Evolutionary conservation across 768 basidiomycete genomes (phyloP).

Genomic region (Rhodosporidiobolus odoratus): DNA sequence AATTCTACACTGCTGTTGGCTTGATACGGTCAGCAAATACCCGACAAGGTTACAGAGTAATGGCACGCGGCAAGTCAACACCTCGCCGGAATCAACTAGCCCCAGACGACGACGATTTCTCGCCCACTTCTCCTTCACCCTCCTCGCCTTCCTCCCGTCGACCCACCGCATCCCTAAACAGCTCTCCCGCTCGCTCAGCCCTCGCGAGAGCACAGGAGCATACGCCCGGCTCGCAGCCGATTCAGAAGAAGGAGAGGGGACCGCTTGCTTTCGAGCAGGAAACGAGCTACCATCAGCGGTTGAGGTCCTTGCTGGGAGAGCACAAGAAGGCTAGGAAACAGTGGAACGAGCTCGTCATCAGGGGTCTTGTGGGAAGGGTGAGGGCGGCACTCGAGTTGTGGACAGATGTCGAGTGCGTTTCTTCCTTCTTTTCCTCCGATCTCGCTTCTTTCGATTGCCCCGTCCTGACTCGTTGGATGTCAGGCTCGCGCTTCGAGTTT

Average conservation of each 20-base stretch:
- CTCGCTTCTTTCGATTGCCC: too few species aligned
- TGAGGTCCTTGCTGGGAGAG: constrained; percentile 24
- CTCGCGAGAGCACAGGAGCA: constrained; percentile 1
- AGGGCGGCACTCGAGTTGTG: constrained; percentile 33
- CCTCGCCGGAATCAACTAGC: constrained; percentile 15
- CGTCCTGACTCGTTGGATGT: neutral
- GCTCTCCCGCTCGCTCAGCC: constrained; percentile 14
- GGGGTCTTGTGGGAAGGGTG: constrained; percentile 22
- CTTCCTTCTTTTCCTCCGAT: neutral
- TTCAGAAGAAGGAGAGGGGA: constrained; percentile 11
- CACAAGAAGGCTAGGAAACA: constrained; percentile 21
- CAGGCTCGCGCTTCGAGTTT: constrained; percentile 23
- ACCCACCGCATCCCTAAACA: neutral
- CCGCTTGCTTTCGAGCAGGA: constrained; percentile 16
- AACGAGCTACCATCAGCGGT: constrained; percentile 30
- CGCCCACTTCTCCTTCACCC: constrained; percentile 13
- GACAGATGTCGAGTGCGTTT: constrained; percentile 34
- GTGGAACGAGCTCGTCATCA: constrained; percentile 35
- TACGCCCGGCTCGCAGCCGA: neutral
- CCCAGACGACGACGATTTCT: constrained; percentile 22
- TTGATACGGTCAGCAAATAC: neutral
- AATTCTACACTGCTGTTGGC: neutral
- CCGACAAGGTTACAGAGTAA: neutral
- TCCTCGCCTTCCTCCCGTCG: constrained; percentile 18
- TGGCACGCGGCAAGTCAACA: neutral